Evolutionary conservation across 768 basidiomycete species (phyloP), one percentile per base, ranked within the genome.

Genomic region (Boletus coccyginus): DNA sequence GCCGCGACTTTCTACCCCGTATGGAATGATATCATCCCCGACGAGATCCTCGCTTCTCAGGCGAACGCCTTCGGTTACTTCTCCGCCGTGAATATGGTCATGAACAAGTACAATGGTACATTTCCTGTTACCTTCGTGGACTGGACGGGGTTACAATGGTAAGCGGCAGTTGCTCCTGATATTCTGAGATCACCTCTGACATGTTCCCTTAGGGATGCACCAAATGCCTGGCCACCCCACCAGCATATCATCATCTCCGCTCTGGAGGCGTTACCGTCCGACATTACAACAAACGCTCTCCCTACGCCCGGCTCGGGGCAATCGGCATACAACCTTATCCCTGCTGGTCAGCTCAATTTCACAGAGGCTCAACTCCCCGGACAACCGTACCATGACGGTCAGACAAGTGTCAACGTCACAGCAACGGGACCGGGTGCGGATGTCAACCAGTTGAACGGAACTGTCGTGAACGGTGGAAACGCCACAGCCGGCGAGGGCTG

Each of bases 141-240:
- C 57, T 70, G 60, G 61, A 87, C 86, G 1, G 92, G 92, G 12
- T 76, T 86, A 59, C 91, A 96, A 74, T 96, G 94, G 92, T 86
- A 56, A 39, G 72, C 6, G 14, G n/a, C 16, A n/a, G 33, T 57
- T 36, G 13, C 17, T 14, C 13, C 41, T 36, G 13, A 19, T 46
- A 36, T 39, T 45, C 21, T 2, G n/a, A 36, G 19, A 12, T 39
- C 13, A 24, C 33, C n/a, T 24, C 24, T 48, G 50, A 60, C 31
- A 2, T 27, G 21, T 24, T 40, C 17, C 2, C 21, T 29, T 49
- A 88, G 87, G 89, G 90, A 92, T 65, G 82, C 87, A 27, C 92
- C 93, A n/a, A 94, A 94, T 64, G 71, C 87, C 2, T 97, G 92
- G 93, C 90, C 91, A 17, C 88, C 90, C 10, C 88, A 92, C 63